Percentiles rank a stretch among this genome's conserved stretches.
phyloP scores from a whole-genome alignment of 805 yeast species.

The Wickerhamiella shivajii region DNA sequence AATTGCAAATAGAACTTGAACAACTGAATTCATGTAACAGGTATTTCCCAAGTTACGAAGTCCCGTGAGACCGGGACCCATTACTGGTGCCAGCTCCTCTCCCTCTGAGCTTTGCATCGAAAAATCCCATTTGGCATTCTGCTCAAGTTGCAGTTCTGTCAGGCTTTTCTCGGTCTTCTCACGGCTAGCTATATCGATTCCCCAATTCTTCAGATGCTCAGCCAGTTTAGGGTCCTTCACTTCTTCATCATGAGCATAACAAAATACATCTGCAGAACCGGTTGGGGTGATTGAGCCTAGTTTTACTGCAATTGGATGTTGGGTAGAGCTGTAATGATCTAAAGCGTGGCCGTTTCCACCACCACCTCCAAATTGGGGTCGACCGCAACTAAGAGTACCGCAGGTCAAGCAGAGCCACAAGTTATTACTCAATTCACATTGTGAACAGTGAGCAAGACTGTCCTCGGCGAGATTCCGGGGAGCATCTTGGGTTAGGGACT shows the following conservation, averaged over 20 bases:
- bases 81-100: conserved; percentile 43
- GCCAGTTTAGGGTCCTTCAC: conserved; percentile 52
- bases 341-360: conserved; percentile 93
- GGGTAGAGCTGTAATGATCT: conserved; percentile 41
- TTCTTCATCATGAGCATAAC: conserved; percentile 83
- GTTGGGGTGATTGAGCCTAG: conserved; percentile 73
- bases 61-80: conserved; percentile 72
- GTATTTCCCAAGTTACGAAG: conserved; percentile 83
- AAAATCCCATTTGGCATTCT: conserved; percentile 88
- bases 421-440: conserved; percentile 45
- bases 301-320: conserved; percentile 78
- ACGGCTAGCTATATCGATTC: conserved; percentile 43
- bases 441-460: conserved; percentile 22
- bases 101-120: conserved; percentile 63
- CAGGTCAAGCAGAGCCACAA: conserved; percentile 88
- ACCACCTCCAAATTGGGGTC: conserved; percentile 84
- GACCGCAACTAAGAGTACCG: conserved; percentile 88
- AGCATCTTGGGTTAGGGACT: conserved; percentile 32
- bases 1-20: conserved; percentile 50
- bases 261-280: conserved; percentile 66
- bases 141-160: conserved; percentile 83
- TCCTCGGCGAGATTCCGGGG: conserved; percentile 8
- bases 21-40: conserved; percentile 71
- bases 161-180: conserved; percentile 75
- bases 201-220: conserved; percentile 38